Evolutionary conservation across 306 rosid genomes (phyloP).

Genomic region (apple (Malus domestica)): ASM211411v1 NC_041805.1:4251501-4252000

Average conservation of each 20-base stretch:
- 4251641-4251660: not conserved
- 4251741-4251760: conserved; percentile 92
- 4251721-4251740: conserved; percentile 63
- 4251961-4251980: not conserved
- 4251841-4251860: conserved; percentile 85
- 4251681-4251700: not conserved
- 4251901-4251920: conserved; percentile 49
- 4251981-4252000: not conserved
- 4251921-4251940: not conserved
- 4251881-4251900: conserved; percentile 87
- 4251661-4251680: not conserved
- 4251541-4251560: not conserved
- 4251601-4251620: not conserved
- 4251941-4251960: not conserved
- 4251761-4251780: conserved; percentile 84
- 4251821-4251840: conserved; percentile 88
- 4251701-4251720: conserved; percentile 32
- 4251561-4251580: not conserved
- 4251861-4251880: conserved; percentile 86
- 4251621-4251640: not conserved
- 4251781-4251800: conserved; percentile 91
- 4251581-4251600: not conserved
- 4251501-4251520: conserved; percentile 3
- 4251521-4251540: not conserved
- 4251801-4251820: conserved; percentile 87